phyloP scores from a whole-genome alignment of 768 basidiomycete genomes.

The Lactifluus subvellereus region DNA sequence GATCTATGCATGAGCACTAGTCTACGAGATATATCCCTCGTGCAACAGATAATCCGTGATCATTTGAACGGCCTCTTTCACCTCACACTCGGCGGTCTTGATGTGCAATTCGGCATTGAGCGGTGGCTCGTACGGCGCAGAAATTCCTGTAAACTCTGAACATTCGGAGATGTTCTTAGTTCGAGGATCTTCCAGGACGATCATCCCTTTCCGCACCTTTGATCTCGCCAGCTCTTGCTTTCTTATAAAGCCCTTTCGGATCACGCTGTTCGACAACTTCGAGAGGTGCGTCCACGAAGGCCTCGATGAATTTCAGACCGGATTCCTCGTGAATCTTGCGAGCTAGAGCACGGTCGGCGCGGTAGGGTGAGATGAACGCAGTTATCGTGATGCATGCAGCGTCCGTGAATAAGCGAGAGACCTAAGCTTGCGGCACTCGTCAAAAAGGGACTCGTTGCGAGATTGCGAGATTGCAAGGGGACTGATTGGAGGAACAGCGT shows the following conservation, averaged over 20 bases:
- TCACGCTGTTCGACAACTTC: conserved; percentile 85
- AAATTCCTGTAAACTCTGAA: conserved; percentile 95
- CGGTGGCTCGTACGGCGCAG: conserved; percentile 93
- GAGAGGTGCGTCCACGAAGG: conserved; percentile 91
- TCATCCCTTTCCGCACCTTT: conserved; percentile 53
- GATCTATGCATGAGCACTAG: conserved; percentile 9
- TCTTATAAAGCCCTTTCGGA: conserved; percentile 97
- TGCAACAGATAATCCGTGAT: conserved; percentile 75
- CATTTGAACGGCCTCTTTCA: conserved; percentile 68
- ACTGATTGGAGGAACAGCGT: conserved; percentile 20
- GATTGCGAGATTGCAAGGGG: neutral
- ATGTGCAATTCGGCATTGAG: conserved; percentile 85
- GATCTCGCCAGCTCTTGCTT: conserved; percentile 91
- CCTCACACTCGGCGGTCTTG: conserved; percentile 74
- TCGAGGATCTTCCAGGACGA: neutral
- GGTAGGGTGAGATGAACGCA: conserved; percentile 99
- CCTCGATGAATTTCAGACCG: conserved; percentile 82
- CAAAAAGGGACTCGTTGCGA: conserved; percentile 2
- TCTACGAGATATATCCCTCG: conserved; percentile 40
- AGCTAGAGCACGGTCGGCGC: conserved; percentile 75
- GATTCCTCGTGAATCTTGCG: conserved; percentile 74
- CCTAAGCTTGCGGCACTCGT: conserved; percentile 41
- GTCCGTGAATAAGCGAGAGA: conserved; percentile 90
- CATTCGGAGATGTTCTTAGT: neutral
- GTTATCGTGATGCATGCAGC: conserved; percentile 82